Evolutionary conservation across 2,329 filamentous ascomycete genomes (phyloP).

Genomic region (Pleomassaria siparia): DNA sequence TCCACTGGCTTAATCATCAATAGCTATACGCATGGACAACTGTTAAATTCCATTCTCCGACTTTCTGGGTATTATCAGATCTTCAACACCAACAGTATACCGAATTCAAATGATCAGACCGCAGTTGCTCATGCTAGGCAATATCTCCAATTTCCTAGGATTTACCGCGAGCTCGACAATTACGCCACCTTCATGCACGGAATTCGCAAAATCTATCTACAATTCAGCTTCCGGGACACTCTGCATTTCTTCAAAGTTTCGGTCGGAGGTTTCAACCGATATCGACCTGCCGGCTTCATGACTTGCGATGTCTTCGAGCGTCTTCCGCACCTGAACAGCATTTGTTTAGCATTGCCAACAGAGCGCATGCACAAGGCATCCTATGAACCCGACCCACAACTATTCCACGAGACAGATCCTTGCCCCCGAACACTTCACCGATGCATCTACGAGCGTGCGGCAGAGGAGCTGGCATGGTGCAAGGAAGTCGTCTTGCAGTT

Average conservation of each 20-base stretch:
- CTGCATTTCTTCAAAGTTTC: conserved; percentile 34
- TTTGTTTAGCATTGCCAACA: conserved; percentile 21
- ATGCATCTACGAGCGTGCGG: conserved; percentile 3
- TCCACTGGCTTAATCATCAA: conserved; percentile 13
- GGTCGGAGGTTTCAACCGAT: conserved; percentile 12
- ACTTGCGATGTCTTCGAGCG: conserved; percentile 23
- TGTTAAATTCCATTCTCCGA: conserved; percentile 13
- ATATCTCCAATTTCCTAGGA: conserved; percentile 20
- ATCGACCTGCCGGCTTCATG: not conserved
- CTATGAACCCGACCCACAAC: conserved; percentile 5
- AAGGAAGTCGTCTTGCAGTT: conserved; percentile 12
- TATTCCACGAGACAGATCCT: conserved; percentile 21
- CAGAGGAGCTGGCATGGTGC: conserved; percentile 1
- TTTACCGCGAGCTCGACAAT: conserved; percentile 23
- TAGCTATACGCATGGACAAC: not conserved
- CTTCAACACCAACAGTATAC: conserved; percentile 11
- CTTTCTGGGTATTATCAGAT: conserved; percentile 20
- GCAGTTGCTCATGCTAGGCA: conserved; percentile 4
- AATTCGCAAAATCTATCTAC: conserved; percentile 24
- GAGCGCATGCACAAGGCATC: conserved; percentile 9
- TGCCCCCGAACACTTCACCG: conserved; percentile 21
- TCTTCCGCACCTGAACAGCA: conserved; percentile 23
- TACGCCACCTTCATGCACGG: conserved; percentile 29
- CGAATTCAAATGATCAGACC: not conserved
- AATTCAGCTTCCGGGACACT: conserved; percentile 18